A percentile compares a stretch with the other conserved stretches of the same genome.
These are phyloP conservation scores for Albophoma yamanashiensis DNA, from an alignment of 2,329 filamentous ascomycete genomes.

Conservation along the genomic window DNA sequence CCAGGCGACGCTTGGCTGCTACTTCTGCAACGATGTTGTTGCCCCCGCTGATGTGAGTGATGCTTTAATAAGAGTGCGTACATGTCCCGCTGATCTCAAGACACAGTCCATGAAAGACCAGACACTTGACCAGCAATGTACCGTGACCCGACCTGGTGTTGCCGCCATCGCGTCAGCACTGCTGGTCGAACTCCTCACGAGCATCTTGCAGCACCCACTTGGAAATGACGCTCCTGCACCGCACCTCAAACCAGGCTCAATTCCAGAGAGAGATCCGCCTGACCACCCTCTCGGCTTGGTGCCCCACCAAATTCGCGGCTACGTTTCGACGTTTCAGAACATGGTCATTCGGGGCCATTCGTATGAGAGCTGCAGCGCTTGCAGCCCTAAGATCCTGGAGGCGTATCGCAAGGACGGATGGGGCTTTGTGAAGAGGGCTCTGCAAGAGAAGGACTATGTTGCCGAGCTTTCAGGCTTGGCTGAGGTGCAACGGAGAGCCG, in stretches of 20 bases:
- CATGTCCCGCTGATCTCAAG: not conserved
- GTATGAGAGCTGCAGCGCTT: conserved; percentile 75
- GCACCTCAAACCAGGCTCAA: conserved; percentile 22
- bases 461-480: conserved; percentile 65
- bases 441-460: conserved; percentile 68
- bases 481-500: conserved; percentile 55
- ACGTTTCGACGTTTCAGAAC: conserved; percentile 63
- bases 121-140: conserved; percentile 96
- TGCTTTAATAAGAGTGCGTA: not conserved
- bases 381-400: conserved; percentile 57
- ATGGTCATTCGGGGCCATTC: conserved; percentile 62
- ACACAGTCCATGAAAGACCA: conserved; percentile 80
- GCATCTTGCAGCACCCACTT: conserved; percentile 75
- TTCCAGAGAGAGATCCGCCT: conserved; percentile 43
- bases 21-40: conserved; percentile 98
- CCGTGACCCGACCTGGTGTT: conserved; percentile 86
- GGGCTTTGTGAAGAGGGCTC: conserved; percentile 64
- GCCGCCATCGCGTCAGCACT: conserved; percentile 87
- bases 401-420: conserved; percentile 60
- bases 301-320: conserved; percentile 73
- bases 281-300: conserved; percentile 57
- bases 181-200: conserved; percentile 81
- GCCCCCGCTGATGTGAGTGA: conserved; percentile 77
- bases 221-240: conserved; percentile 53
- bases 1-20: conserved; percentile 74